A percentile compares a stretch with the other conserved stretches of the same genome.
Conservation (phyloP, 164 flowering plant species). For the Saururus chinensis region DNA sequence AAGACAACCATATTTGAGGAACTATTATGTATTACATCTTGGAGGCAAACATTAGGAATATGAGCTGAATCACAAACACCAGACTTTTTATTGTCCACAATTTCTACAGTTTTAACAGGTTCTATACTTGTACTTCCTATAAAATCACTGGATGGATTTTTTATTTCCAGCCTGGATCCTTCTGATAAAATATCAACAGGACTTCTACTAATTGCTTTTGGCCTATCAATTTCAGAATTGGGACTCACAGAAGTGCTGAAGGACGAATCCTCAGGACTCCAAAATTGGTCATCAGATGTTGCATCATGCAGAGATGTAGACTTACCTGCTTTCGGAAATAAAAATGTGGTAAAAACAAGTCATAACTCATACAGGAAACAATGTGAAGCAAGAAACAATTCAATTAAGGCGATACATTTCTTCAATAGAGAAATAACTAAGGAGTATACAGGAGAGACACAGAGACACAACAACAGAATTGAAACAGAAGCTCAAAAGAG, state of each 20-base stretch:
- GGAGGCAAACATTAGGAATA: no score
- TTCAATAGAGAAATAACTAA: background rate
- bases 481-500: background rate
- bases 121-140: background rate
- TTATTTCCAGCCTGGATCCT: background rate
- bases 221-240: background rate
- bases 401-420: background rate
- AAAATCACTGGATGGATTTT: background rate
- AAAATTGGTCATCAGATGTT: slow-evolving; percentile 5
- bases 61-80: no score
- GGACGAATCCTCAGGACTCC: slow-evolving; percentile 9
- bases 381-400: background rate
- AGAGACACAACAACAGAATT: background rate
- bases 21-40: no score
- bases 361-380: background rate
- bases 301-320: slow-evolving; percentile 1
- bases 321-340: slow-evolving; percentile 15
- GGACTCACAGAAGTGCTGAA: background rate
- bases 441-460: background rate
- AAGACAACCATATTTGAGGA: no score
- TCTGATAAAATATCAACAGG: slow-evolving; percentile 1
- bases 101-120: background rate
- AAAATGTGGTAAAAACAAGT: background rate
- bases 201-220: background rate
- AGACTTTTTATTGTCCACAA: no score